Base-by-base conservation (phyloP, 2,329 filamentous ascomycete genomes). In the Trichoderma afroharzianum region DNA sequence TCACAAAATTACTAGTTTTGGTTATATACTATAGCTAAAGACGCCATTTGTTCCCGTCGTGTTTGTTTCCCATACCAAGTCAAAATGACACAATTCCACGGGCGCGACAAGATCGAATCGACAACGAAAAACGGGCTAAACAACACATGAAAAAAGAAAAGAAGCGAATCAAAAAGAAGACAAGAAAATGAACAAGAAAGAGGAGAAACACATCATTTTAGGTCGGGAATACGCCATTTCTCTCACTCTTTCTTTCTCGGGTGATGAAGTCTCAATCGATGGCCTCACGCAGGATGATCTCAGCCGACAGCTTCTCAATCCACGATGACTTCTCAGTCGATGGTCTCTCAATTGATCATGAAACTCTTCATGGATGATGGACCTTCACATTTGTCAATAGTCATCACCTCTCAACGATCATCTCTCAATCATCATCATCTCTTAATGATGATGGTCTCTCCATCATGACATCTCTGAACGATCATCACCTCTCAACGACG, bases 1-100 rank as follows among this genome's bases (percentile, higher is more conserved):
- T 62, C 67, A 62, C 9, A 12, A 26, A 61, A 36, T 69, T 69
- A 62, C 67, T 53, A 28, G 21, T 53, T 69, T 69, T 69, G 67
- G 67, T 32, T 53, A 69, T 69, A 50, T 53, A n/a, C 28, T 28
- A n/a, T 53, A 69, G 67, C 66, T 69, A 33, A 32, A 39, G 30
- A 21, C 67, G 67, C 67, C 67, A 62, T 68, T 30, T 30, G 30
- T 30, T 18, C 39, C 55, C 39, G 24, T 62, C 67, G n/a, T 28
- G 26, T 62, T 47, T 61, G 28, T 62, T 47, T 61, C 55, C 67
- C 57, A 47, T 68, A 32, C 55, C 24, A 58, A 33, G 30, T 11
- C 14, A 28, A 58, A 21, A 57, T n/a, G 11, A 58, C 21, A 43
- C 21, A 30, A 57, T 28, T 21, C 30, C 26, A n/a, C 11, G 24